A percentile compares a stretch with the other conserved stretches of the same genome.
These are phyloP conservation scores for Saussurea involucrata DNA, from an alignment of 129 eudicot genomes.

Conservation along the genomic window DNA sequence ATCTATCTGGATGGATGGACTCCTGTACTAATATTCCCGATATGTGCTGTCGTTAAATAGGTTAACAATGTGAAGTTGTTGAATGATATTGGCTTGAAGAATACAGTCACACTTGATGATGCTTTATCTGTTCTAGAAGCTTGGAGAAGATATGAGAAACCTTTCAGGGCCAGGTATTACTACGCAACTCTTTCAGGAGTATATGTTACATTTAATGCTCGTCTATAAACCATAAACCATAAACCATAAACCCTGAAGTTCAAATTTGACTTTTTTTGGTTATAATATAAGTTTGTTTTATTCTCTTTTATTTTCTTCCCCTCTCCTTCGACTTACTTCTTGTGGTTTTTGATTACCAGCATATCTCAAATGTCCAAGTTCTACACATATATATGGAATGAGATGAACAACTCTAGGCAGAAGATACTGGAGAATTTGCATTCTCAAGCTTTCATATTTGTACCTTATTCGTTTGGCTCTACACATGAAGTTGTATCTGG, in stretches of 20 bases:
- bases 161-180: constrained; percentile 65
- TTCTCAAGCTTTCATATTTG: constrained; percentile 58
- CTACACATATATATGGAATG: constrained; percentile 66
- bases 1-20: neutral
- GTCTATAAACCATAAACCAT: no score
- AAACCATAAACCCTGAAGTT: no score
- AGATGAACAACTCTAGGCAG: constrained; percentile 47
- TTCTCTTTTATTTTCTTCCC: neutral
- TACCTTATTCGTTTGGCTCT: constrained; percentile 39
- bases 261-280: no score
- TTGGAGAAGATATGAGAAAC: constrained; percentile 50
- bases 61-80: constrained; percentile 56
- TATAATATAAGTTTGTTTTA: neutral
- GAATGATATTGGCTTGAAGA: constrained; percentile 58
- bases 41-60: constrained; percentile 31
- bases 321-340: neutral
- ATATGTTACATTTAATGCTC: no score
- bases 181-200: neutral
- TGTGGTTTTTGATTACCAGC: constrained; percentile 35
- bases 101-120: constrained; percentile 56
- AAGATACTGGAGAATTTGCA: constrained; percentile 42
- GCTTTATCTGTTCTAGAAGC: constrained; percentile 43
- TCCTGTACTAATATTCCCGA: neutral
- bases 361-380: constrained; percentile 72
- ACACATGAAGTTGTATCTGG: constrained; percentile 55